Conservation (phyloP, 176 grass and related monocot genomes). For the Hordeum vulgare region DNA sequence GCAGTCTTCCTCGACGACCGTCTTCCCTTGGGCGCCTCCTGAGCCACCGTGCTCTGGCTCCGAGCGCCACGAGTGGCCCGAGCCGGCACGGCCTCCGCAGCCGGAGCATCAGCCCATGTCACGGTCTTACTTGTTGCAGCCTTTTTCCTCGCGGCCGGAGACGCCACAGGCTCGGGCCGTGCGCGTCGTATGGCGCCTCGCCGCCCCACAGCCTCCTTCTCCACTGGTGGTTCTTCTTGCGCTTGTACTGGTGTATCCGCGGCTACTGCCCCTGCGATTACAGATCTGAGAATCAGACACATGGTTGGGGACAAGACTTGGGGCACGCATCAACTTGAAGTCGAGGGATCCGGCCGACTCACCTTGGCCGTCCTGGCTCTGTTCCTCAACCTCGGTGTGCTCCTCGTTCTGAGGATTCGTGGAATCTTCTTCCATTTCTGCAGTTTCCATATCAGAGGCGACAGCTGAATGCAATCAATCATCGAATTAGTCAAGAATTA, state of each 20-base stretch:
- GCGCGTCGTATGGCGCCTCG: too few species aligned
- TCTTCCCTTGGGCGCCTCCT: background rate
- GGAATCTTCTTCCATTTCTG: background rate
- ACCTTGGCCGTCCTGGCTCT: conserved; percentile 3
- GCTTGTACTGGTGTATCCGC: background rate
- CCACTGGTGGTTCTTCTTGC: background rate
- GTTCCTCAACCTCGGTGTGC: background rate
- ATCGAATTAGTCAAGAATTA: background rate
- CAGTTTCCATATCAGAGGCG: background rate
- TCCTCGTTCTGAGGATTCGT: background rate
- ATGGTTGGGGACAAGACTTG: background rate
- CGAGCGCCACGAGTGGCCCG: background rate
- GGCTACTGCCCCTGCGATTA: background rate
- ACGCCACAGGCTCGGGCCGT: background rate
- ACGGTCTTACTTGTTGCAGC: background rate
- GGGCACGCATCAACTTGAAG: background rate
- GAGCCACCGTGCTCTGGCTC: background rate
- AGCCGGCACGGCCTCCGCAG: background rate
- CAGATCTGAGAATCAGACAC: background rate
- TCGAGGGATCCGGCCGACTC: background rate
- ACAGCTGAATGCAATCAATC: background rate
- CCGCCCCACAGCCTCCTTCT: background rate
- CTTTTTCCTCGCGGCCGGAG: conserved; percentile 8
- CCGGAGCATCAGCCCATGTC: background rate
- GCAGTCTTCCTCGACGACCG: background rate